Evolutionary conservation across 371 early-diverging fungal species (phyloP).

Genomic region (Choanephora cucurbitarum): DNA sequence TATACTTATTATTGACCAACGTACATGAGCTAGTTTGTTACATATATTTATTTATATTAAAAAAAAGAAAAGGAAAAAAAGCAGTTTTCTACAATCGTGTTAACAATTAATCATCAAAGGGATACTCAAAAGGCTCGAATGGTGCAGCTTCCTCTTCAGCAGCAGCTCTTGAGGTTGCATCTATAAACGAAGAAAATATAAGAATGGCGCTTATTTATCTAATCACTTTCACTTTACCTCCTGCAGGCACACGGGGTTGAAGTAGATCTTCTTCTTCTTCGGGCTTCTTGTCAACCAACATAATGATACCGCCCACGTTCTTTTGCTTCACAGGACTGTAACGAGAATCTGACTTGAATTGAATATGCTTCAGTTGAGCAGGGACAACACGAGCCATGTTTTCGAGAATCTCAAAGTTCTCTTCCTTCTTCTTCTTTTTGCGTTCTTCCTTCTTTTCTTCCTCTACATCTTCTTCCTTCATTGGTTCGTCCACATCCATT

Average conservation of each 20-base stretch:
- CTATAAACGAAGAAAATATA: slow-evolving; percentile 11
- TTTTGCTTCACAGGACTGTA: slow-evolving; percentile 88
- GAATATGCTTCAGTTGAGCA: slow-evolving; percentile 81
- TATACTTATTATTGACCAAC: no score
- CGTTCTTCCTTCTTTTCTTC: slow-evolving; percentile 42
- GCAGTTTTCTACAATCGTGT: not conserved
- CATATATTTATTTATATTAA: no score
- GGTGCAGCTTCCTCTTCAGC: slow-evolving; percentile 73
- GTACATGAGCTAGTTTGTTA: no score
- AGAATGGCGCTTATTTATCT: no score
- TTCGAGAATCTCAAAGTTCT: slow-evolving; percentile 69
- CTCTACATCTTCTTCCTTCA: slow-evolving; percentile 41
- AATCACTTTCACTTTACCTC: no score
- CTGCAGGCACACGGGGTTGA: slow-evolving; percentile 55
- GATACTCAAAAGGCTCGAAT: slow-evolving; percentile 89
- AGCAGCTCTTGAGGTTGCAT: slow-evolving; percentile 36
- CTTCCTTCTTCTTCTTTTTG: slow-evolving; percentile 70
- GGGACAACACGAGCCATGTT: slow-evolving; percentile 93
- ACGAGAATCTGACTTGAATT: slow-evolving; percentile 81
- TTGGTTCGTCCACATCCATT: slow-evolving; percentile 55
- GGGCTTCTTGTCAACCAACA: slow-evolving; percentile 68
- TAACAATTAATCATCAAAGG: slow-evolving; percentile 62
- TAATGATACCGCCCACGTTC: slow-evolving; percentile 76
- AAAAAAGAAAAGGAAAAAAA: not conserved
- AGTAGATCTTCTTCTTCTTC: slow-evolving; percentile 66